These are phyloP conservation scores for Salvia splendens DNA, from an alignment of 257 asterid genomes.

Conservation along the genomic window DNA sequence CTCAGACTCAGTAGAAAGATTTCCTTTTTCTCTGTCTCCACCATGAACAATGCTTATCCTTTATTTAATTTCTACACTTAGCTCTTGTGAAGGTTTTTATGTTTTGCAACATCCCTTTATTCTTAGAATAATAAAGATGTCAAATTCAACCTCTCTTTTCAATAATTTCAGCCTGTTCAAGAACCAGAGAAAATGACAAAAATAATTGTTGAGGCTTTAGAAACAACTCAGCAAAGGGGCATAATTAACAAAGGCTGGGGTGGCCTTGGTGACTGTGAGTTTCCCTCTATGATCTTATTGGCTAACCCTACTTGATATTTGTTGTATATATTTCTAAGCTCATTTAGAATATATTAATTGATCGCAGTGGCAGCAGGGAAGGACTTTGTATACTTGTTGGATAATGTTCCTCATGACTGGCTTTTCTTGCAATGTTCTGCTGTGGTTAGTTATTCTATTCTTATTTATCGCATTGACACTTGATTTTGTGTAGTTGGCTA, in stretches of 20 bases:
- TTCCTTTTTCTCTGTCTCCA: slow-evolving; percentile 10
- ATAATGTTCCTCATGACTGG: slow-evolving; percentile 97
- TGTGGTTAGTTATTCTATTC: slow-evolving; percentile 61
- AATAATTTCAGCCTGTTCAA: slow-evolving; percentile 80
- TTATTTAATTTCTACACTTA: not conserved
- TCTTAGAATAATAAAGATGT: slow-evolving; percentile 9
- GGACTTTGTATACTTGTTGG: slow-evolving; percentile 78
- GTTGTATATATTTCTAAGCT: slow-evolving; percentile 17
- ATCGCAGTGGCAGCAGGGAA: slow-evolving; percentile 82
- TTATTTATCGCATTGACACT: slow-evolving; percentile 15
- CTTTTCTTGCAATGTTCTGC: slow-evolving; percentile 92
- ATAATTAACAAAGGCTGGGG: slow-evolving; percentile 99
- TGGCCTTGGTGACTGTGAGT: slow-evolving; percentile 97
- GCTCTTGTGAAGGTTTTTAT: not conserved
- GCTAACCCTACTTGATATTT: not conserved
- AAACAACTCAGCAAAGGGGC: slow-evolving; percentile 81
- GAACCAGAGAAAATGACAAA: slow-evolving; percentile 93
- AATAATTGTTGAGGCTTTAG: slow-evolving; percentile 81
- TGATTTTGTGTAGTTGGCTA: not conserved
- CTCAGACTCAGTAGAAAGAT: not conserved
- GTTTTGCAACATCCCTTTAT: slow-evolving; percentile 7
- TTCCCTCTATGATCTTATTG: slow-evolving; percentile 26
- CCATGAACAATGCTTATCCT: slow-evolving; percentile 14
- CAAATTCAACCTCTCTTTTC: slow-evolving; percentile 16
- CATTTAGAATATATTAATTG: slow-evolving; percentile 29